These are phyloP conservation scores for Darksidea phi DNA, from an alignment of 495 filamentous ascomycete genomes.

Conservation along the genomic window DNA sequence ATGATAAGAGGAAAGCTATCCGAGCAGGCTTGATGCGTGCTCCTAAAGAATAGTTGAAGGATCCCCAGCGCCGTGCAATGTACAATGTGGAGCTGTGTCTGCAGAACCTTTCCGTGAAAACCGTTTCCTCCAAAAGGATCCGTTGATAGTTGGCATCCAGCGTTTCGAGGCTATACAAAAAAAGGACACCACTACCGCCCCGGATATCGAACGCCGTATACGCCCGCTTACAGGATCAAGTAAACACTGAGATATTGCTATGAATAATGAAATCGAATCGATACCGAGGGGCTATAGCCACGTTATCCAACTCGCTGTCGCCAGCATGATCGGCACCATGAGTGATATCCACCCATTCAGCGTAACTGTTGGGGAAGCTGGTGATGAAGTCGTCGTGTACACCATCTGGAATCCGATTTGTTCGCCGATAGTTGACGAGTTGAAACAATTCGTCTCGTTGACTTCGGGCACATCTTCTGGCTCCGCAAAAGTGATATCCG, in stretches of 20 bases:
- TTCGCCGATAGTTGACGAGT: constrained; percentile 56
- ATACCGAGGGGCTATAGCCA: constrained; percentile 22
- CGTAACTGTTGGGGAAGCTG: constrained; percentile 9
- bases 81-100: constrained; percentile 29
- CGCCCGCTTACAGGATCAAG: not conserved
- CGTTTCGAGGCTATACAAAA: not conserved
- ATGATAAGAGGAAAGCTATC: not conserved
- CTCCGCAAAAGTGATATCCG: constrained; percentile 81
- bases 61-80: constrained; percentile 31
- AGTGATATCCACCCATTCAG: constrained; percentile 16
- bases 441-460: constrained; percentile 78
- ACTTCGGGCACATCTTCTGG: constrained; percentile 71
- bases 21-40: not conserved
- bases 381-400: constrained; percentile 54
- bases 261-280: too few relatives aligned
- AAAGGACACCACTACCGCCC: not conserved
- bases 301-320: constrained; percentile 20
- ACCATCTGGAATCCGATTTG: constrained; percentile 68
- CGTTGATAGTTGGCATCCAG: not conserved
- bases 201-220: not conserved
- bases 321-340: constrained; percentile 15
- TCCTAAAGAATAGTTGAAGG: constrained; percentile 4
- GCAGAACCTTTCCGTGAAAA: constrained; percentile 25
- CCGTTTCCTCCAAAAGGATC: not conserved
- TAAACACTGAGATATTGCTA: too few relatives aligned